These are phyloP conservation scores for Boletus bicolor DNA, from an alignment of 768 basidiomycete species.

Conservation along the genomic window DNA sequence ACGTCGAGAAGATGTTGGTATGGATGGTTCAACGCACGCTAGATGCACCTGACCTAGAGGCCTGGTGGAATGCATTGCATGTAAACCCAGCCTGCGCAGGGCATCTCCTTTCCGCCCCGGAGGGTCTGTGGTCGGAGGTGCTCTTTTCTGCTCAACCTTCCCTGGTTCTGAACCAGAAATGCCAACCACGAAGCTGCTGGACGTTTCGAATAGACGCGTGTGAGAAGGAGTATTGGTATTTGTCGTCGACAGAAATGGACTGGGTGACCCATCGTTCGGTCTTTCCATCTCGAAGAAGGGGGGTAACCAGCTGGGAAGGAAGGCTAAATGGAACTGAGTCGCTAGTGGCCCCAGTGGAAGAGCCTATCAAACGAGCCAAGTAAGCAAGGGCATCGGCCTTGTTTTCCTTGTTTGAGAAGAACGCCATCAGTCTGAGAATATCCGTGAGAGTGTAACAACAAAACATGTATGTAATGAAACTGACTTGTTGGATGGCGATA, in stretches of 20 bases:
- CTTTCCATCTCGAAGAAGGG: slow-evolving; percentile 29
- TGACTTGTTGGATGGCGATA: slow-evolving; percentile 39
- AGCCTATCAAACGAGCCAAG: slow-evolving; percentile 29
- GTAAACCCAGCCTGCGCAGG: slow-evolving; percentile 50
- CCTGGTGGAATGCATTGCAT: slow-evolving; percentile 32
- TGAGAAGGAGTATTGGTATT: slow-evolving; percentile 36
- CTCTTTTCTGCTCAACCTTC: slow-evolving; percentile 27
- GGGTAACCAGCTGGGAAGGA: slow-evolving; percentile 34
- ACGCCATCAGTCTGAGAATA: slow-evolving; percentile 35
- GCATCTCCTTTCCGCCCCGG: no score
- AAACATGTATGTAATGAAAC: slow-evolving; percentile 2
- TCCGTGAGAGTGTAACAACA: neutral
- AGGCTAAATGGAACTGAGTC: slow-evolving; percentile 31
- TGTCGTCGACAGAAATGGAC: slow-evolving; percentile 39
- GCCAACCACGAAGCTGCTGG: slow-evolving; percentile 33
- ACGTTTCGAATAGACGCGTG: slow-evolving; percentile 27
- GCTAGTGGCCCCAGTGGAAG: slow-evolving; percentile 29
- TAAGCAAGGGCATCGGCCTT: slow-evolving; percentile 38
- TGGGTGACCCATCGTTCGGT: slow-evolving; percentile 31
- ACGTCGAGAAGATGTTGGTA: slow-evolving; percentile 44
- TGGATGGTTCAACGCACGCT: slow-evolving; percentile 45
- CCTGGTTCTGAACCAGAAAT: slow-evolving; percentile 28
- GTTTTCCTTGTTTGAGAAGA: slow-evolving; percentile 42
- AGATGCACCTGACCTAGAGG: slow-evolving; percentile 24
- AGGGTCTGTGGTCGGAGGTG: no score